phyloP scores from a whole-genome alignment of 768 basidiomycete genomes.

The Boletus subcaerulescens region DNA sequence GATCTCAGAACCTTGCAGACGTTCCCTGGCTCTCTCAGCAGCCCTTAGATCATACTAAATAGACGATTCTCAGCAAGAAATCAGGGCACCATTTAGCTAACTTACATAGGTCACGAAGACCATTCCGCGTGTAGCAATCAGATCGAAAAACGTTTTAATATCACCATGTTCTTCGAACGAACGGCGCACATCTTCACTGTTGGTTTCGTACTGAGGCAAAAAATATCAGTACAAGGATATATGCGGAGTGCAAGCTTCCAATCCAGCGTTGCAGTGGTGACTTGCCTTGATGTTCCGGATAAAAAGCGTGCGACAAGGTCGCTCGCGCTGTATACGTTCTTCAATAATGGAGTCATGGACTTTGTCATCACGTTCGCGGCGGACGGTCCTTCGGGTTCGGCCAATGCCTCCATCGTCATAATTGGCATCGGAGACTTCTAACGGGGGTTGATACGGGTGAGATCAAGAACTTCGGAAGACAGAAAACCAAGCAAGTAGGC shows the following conservation, averaged over 20 bases:
- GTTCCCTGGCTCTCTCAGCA: conserved; percentile 88
- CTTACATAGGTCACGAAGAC: conserved; percentile 98
- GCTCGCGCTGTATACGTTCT: conserved; percentile 89
- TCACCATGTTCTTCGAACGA: conserved; percentile 93
- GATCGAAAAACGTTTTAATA: conserved; percentile 96
- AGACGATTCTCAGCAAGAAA: conserved; percentile 14
- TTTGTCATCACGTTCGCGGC: conserved; percentile 84
- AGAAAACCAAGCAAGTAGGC: conserved; percentile 38
- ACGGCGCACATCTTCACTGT: conserved; percentile 77
- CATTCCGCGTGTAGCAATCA: conserved; percentile 95
- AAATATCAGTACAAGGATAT: conserved; percentile 11
- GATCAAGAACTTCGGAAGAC: conserved; percentile 48
- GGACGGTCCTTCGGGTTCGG: conserved; percentile 47
- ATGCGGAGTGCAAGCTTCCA: conserved; percentile 4
- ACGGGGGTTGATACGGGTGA: conserved; percentile 42
- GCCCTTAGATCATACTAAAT: conserved; percentile 86
- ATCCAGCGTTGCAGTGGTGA: conserved; percentile 23
- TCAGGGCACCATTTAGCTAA: conserved; percentile 16
- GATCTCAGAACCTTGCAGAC: conserved; percentile 85
- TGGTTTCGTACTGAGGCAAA: conserved; percentile 74
- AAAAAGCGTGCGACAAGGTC: conserved; percentile 93
- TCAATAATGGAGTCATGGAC: conserved; percentile 90
- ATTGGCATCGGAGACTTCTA: conserved; percentile 60
- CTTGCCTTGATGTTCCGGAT: conserved; percentile 98
- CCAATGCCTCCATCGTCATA: conserved; percentile 54